A percentile compares a stretch with the other conserved stretches of the same genome.
These are phyloP conservation scores for Pichia cabralensis DNA, from an alignment of 805 yeast species.

Conservation along the genomic window DNA sequence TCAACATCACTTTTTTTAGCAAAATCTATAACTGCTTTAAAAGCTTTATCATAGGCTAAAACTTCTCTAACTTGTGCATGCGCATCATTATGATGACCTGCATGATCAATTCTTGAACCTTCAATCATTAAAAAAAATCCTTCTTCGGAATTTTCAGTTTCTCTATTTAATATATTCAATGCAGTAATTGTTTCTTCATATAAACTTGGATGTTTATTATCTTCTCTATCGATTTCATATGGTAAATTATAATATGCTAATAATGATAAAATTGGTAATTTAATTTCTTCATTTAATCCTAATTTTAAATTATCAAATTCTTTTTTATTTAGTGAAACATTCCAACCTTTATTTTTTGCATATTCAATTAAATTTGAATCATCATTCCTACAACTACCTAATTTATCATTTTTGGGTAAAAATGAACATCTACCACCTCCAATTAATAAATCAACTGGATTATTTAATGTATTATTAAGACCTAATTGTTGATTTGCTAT, in stretches of 20 bases:
- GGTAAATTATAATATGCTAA: slow-evolving; percentile 75
- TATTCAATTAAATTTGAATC: slow-evolving; percentile 55
- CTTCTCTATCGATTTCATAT: slow-evolving; percentile 69
- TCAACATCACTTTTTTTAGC: slow-evolving; percentile 62
- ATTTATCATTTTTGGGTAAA: slow-evolving; percentile 36
- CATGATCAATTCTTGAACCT: slow-evolving; percentile 92
- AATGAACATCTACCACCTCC: slow-evolving; percentile 91
- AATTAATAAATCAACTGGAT: slow-evolving; percentile 69
- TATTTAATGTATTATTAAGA: slow-evolving; percentile 59
- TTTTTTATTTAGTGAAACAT: slow-evolving; percentile 47
- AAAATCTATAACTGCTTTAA: slow-evolving; percentile 61
- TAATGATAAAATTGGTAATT: slow-evolving; percentile 68
- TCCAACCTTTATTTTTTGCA: slow-evolving; percentile 55
- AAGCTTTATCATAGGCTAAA: slow-evolving; percentile 77
- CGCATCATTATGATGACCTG: slow-evolving; percentile 90
- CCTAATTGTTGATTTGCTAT: slow-evolving; percentile 88
- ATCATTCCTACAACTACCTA: slow-evolving; percentile 65
- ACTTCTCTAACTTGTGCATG: slow-evolving; percentile 92
- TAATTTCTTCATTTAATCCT: slow-evolving; percentile 46
- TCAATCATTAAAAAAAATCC: slow-evolving; percentile 85
- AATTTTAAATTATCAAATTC: slow-evolving; percentile 46
- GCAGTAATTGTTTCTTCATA: slow-evolving; percentile 75
- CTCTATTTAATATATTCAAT: slow-evolving; percentile 52
- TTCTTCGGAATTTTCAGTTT: slow-evolving; percentile 60
- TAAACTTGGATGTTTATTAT: slow-evolving; percentile 56